Base-by-base conservation (phyloP, 1,139 yeast species). In the Debaryomycetaceae sp. region DNA sequence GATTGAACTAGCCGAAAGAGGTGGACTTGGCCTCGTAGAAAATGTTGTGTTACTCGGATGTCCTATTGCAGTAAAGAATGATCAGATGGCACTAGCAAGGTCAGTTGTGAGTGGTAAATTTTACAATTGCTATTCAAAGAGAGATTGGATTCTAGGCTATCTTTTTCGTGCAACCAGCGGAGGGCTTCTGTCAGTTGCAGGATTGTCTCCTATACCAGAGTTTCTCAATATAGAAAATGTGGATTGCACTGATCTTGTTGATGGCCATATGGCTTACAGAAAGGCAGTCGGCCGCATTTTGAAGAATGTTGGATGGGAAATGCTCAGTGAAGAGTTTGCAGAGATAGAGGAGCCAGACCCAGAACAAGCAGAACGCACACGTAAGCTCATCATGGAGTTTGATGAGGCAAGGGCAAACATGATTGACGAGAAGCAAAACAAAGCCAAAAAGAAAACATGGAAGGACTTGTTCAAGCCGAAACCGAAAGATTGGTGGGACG, bases 341-440 rank as follows among this genome's bases (percentile, higher is more conserved):
- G 99, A 94, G 61, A 91, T 94, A 48, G 98, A 91, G 56, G 97
- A 92, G 53, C 95, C 97, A 0, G 96, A 92, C 59, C 89, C 95
- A 2, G 96, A 87, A 49, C 82, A 84, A 55, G 78, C 81, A 16
- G 89, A 88, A 50, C 80, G 85, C 49, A 94, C 89, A 53, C 72
- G 96, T 44, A 82, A 87, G 55, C 70, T 92, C 50, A 74, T 92
- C 16, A 71, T 74, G 42, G 98, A 92, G 55, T 86, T 89, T 51
- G 96, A 88, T 48, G 89, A 84, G 50, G 95, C 95, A 0, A 75
- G 87, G 43, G 82, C 81, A 42, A 79, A 77, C 47, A 65, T 78
- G 65, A 67, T 66, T 39, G 61, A 69, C 31, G 73, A 73, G 42
- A 46, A 51, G 34, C 53, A 57, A 35, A 49, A 60, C 38, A 63